Evolutionary conservation across 345 rosid species (phyloP).

Genomic region (Arabidopsis suecica): DNA sequence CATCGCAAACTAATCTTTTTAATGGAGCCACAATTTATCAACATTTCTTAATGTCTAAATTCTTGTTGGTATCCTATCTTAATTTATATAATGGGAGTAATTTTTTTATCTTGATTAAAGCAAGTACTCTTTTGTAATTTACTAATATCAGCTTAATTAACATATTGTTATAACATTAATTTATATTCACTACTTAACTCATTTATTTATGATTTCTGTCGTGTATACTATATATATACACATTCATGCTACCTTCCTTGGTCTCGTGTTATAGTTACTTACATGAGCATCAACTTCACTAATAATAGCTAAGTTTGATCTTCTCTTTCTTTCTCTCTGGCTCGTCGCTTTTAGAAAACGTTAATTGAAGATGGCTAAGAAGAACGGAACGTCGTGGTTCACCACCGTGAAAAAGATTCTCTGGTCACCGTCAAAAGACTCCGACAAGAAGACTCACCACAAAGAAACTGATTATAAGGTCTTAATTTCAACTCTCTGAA

Average conservation of each 20-base stretch:
- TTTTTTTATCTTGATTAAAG: too few species aligned
- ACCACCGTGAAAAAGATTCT: slow-evolving; percentile 79
- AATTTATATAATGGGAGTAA: too few species aligned
- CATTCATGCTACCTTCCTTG: slow-evolving; percentile 25
- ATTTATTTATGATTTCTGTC: slow-evolving; percentile 4
- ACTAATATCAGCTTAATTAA: background rate
- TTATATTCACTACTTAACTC: background rate
- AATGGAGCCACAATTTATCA: too few species aligned
- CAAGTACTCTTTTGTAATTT: too few species aligned
- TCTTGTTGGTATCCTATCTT: too few species aligned
- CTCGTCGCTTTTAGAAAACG: background rate
- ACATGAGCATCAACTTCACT: slow-evolving; percentile 40
- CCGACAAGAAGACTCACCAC: slow-evolving; percentile 55
- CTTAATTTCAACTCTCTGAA: background rate
- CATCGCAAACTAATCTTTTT: too few species aligned
- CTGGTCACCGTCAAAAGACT: slow-evolving; percentile 78
- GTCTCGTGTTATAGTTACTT: slow-evolving; percentile 37
- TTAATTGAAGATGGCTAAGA: slow-evolving; percentile 67
- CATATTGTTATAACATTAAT: too few species aligned
- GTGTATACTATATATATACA: slow-evolving; percentile 23
- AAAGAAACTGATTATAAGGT: slow-evolving; percentile 76
- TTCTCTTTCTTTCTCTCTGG: background rate
- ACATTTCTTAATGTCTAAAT: too few species aligned
- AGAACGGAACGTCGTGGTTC: slow-evolving; percentile 73
- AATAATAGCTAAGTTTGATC: background rate